Evolutionary conservation across 352 stramenopile genomes (phyloP).

Genomic region (Phytophthora parvispora): DNA sequence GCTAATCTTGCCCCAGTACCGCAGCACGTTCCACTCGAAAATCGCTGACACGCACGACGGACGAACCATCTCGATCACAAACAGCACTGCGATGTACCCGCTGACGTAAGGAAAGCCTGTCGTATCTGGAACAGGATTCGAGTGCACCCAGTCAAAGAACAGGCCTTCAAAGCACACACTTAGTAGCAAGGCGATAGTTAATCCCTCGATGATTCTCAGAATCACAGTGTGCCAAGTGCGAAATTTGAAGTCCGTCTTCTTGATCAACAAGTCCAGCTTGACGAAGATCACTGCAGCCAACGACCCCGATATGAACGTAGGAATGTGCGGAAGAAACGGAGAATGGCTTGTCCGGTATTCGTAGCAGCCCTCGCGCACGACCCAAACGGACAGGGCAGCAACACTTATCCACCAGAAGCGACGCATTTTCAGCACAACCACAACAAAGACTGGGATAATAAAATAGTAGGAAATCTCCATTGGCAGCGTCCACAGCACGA

Average conservation of each 20-base stretch:
- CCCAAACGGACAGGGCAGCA: constrained; percentile 31
- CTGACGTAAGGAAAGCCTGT: constrained; percentile 37
- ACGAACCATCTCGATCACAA: constrained; percentile 48
- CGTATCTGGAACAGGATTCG: constrained; percentile 25
- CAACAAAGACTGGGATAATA: constrained; percentile 44
- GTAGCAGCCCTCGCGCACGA: constrained; percentile 27
- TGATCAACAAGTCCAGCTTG: constrained; percentile 30
- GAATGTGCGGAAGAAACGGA: constrained; percentile 39
- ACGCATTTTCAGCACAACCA: constrained; percentile 27
- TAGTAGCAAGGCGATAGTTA: constrained; percentile 33
- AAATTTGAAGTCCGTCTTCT: constrained; percentile 26
- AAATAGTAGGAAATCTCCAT: constrained; percentile 60
- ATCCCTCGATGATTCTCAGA: constrained; percentile 25
- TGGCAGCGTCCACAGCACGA: constrained; percentile 64
- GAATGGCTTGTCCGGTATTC: constrained; percentile 28
- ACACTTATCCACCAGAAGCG: constrained; percentile 36
- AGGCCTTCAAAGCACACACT: constrained; percentile 34
- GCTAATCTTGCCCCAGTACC: constrained; percentile 54
- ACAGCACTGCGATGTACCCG: constrained; percentile 30
- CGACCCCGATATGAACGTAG: constrained; percentile 46
- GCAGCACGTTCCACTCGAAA: constrained; percentile 51
- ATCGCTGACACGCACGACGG: constrained; percentile 37
- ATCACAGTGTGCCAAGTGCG: constrained; percentile 13
- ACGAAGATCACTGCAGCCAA: constrained; percentile 41
- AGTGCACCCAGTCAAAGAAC: constrained; percentile 44